Conservation (phyloP, 192 early-diverging fungal genomes). For the Chytriomyces sp. region DNA sequence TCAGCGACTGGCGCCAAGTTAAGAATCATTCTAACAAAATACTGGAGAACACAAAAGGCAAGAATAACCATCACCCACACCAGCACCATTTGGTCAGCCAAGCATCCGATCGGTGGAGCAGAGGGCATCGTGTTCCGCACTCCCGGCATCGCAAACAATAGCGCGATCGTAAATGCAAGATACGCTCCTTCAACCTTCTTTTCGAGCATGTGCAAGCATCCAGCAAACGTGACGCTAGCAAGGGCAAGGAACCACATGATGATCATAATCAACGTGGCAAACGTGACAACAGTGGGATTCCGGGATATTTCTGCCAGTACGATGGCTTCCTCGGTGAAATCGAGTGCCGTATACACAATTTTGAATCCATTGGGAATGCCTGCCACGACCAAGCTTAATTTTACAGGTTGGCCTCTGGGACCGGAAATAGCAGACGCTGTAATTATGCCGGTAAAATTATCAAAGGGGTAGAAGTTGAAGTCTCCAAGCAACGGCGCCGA, state of each 20-base stretch:
- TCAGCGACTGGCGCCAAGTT: no score
- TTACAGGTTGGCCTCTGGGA: background rate
- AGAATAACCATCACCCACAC: background rate
- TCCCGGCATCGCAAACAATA: conserved; percentile 1
- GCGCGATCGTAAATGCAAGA: background rate
- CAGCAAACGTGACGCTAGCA: background rate
- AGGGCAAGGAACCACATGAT: conserved; percentile 7
- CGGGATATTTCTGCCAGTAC: background rate
- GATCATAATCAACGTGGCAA: background rate
- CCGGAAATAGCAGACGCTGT: background rate
- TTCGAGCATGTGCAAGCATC: background rate
- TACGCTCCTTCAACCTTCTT: background rate
- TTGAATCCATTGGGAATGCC: conserved; percentile 7
- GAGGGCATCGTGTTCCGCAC: conserved; percentile 2
- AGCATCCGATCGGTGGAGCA: background rate
- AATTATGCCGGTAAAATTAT: background rate
- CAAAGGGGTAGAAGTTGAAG: background rate
- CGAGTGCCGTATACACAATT: background rate
- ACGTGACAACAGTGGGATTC: background rate
- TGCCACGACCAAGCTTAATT: background rate
- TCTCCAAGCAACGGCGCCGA: background rate
- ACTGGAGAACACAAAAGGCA: background rate
- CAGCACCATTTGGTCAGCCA: background rate
- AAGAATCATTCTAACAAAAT: background rate
- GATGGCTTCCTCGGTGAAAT: background rate